These are phyloP conservation scores for Trifolium repens DNA, from an alignment of 306 rosid genomes.

Conservation along the genomic window DNA sequence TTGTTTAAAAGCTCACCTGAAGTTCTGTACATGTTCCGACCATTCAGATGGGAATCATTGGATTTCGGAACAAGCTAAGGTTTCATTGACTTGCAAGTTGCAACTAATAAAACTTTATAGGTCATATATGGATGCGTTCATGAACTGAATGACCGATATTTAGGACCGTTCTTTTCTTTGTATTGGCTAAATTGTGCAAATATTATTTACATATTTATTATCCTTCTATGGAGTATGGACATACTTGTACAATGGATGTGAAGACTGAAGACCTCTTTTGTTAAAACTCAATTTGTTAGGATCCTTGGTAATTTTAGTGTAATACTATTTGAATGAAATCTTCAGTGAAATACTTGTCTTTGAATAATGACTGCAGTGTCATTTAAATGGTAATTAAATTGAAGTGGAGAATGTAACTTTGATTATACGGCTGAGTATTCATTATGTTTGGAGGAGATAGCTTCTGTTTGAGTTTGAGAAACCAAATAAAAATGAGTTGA, in stretches of 20 bases:
- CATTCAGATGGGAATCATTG: slow-evolving; percentile 92
- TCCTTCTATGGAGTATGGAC: slow-evolving; percentile 31
- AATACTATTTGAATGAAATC: slow-evolving; percentile 21
- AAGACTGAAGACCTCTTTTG: slow-evolving; percentile 10
- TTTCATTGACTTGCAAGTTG: slow-evolving; percentile 38
- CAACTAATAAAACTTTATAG: slow-evolving; percentile 45
- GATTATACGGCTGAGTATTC: neutral
- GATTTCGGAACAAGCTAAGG: slow-evolving; percentile 76
- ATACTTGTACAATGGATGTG: slow-evolving; percentile 37
- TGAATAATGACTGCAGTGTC: neutral
- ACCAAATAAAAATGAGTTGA: too few species aligned
- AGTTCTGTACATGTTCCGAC: slow-evolving; percentile 80
- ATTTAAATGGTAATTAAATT: slow-evolving; percentile 16
- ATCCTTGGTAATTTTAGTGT: slow-evolving; percentile 25
- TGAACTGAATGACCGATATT: slow-evolving; percentile 47
- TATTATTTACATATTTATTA: slow-evolving; percentile 39
- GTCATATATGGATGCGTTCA: slow-evolving; percentile 40
- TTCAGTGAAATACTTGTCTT: slow-evolving; percentile 20
- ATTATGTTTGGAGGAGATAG: too few species aligned
- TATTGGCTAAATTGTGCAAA: slow-evolving; percentile 44
- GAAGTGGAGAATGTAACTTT: neutral
- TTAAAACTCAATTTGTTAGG: slow-evolving; percentile 19
- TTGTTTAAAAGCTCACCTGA: slow-evolving; percentile 91
- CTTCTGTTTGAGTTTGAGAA: too few species aligned
- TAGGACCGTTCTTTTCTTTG: slow-evolving; percentile 44